Conservation (phyloP, 2,329 filamentous ascomycete genomes). For the Diaporthe vaccinii region DNA sequence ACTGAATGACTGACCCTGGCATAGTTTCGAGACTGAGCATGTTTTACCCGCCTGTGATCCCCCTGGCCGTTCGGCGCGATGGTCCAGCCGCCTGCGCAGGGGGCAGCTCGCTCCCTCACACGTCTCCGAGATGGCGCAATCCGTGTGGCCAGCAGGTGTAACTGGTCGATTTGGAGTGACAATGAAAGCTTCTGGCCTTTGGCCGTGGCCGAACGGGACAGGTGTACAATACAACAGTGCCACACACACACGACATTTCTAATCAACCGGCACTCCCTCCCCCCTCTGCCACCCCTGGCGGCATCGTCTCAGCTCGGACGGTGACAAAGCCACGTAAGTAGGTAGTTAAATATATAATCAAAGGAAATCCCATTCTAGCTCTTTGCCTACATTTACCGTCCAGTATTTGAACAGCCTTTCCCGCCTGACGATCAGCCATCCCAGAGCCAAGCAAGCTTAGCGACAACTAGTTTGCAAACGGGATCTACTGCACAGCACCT, state of each 20-base stretch:
- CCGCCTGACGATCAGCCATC: not conserved
- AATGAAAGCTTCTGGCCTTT: not conserved
- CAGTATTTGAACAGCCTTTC: not conserved
- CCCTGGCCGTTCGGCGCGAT: constrained; percentile 9
- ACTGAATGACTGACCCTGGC: not conserved
- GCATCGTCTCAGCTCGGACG: constrained; percentile 18
- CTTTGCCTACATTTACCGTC: not conserved
- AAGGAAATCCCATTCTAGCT: not conserved
- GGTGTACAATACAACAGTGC: not conserved
- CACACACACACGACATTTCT: constrained; percentile 7
- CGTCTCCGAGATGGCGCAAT: constrained; percentile 30
- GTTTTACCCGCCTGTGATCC: constrained; percentile 32
- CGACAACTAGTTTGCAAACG: constrained; percentile 33
- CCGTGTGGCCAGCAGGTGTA: not conserved
- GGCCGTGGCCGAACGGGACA: constrained; percentile 14
- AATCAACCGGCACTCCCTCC: constrained; percentile 16
- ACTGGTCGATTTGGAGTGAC: not conserved
- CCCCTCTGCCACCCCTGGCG: constrained; percentile 1
- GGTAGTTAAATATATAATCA: not conserved
- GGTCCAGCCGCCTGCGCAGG: not conserved
- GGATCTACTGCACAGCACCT: not conserved
- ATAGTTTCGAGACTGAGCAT: constrained; percentile 36
- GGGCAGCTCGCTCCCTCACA: not conserved
- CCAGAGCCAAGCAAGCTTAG: not conserved
- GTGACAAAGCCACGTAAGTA: constrained; percentile 4